Conservation (phyloP, 2,329 filamentous ascomycete species). For the Phyllosticta paracitricarpa region DNA sequence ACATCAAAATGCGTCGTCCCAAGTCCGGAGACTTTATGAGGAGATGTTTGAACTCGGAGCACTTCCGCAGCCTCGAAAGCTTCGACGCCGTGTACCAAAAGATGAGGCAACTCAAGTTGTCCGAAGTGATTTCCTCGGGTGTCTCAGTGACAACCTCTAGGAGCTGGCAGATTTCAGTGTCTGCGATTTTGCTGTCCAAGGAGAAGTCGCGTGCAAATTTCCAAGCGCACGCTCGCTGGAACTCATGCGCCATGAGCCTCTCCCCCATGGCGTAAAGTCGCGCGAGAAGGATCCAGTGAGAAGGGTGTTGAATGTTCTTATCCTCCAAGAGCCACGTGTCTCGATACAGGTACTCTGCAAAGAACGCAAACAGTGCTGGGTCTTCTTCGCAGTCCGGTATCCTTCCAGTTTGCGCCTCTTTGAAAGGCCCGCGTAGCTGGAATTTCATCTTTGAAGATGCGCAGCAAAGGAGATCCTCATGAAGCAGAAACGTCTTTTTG, state of each 20-base stretch:
- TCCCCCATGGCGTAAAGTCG: conserved; percentile 17
- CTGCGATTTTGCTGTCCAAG: conserved; percentile 8
- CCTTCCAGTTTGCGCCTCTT: background rate
- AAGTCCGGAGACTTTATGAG: conserved; percentile 13
- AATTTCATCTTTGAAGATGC: background rate
- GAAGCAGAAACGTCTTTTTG: background rate
- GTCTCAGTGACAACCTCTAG: conserved; percentile 14
- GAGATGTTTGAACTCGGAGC: conserved; percentile 11
- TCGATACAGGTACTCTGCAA: conserved; percentile 18
- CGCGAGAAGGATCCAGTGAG: conserved; percentile 14
- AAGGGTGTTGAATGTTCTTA: conserved; percentile 11
- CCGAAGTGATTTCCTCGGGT: conserved; percentile 5
- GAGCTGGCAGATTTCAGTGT: conserved; percentile 13
- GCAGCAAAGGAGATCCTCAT: background rate
- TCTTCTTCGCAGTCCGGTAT: conserved; percentile 15
- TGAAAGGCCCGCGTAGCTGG: background rate
- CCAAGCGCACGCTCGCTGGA: conserved; percentile 12
- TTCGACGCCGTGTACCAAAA: conserved; percentile 15
- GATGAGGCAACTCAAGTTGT: conserved; percentile 14
- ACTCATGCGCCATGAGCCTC: conserved; percentile 14
- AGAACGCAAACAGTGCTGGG: conserved; percentile 15
- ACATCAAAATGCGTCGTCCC: conserved; percentile 13
- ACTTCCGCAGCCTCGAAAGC: conserved; percentile 12
- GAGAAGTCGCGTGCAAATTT: conserved; percentile 10
- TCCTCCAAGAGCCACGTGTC: conserved; percentile 13